phyloP scores from a whole-genome alignment of 495 filamentous ascomycete genomes.

The Endocarpon pusillum region DNA sequence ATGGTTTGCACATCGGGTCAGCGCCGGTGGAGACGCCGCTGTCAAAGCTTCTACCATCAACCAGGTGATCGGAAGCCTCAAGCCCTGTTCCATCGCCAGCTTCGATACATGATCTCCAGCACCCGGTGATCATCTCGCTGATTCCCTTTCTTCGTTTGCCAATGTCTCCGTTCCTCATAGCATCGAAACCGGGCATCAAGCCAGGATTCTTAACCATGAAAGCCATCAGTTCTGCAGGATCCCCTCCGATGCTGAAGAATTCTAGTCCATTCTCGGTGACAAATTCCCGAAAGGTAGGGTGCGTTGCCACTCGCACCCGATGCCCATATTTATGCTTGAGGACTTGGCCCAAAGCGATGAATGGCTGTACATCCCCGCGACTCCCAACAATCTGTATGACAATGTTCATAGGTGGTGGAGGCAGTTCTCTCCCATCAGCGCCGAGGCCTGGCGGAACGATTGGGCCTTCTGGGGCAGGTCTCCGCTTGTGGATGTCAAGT shows the following conservation, averaged over 20 bases:
- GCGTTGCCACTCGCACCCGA: slow-evolving; percentile 61
- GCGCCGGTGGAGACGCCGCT: slow-evolving; percentile 17
- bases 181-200: slow-evolving; percentile 52
- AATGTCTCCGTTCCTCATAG: slow-evolving; percentile 51
- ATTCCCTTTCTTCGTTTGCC: slow-evolving; percentile 46
- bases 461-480: slow-evolving; percentile 30
- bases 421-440: slow-evolving; percentile 38
- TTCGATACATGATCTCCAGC: slow-evolving; percentile 60
- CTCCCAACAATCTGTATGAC: slow-evolving; percentile 69
- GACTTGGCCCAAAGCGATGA: slow-evolving; percentile 46
- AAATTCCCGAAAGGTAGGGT: slow-evolving; percentile 50
- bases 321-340: slow-evolving; percentile 49
- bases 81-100: slow-evolving; percentile 40
- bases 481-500: slow-evolving; percentile 25
- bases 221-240: slow-evolving; percentile 65
- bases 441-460: slow-evolving; percentile 47
- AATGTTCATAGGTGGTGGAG: slow-evolving; percentile 44
- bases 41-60: slow-evolving; percentile 17
- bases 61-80: slow-evolving; percentile 24
- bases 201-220: slow-evolving; percentile 81
- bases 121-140: slow-evolving; percentile 55
- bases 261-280: slow-evolving; percentile 55
- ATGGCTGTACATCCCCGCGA: slow-evolving; percentile 66
- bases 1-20: slow-evolving; percentile 30
- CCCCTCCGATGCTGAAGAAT: slow-evolving; percentile 66